A percentile compares a stretch with the other conserved stretches of the same genome.
Conservation (phyloP, 768 basidiomycete genomes). For the Boletellus sp. region DNA sequence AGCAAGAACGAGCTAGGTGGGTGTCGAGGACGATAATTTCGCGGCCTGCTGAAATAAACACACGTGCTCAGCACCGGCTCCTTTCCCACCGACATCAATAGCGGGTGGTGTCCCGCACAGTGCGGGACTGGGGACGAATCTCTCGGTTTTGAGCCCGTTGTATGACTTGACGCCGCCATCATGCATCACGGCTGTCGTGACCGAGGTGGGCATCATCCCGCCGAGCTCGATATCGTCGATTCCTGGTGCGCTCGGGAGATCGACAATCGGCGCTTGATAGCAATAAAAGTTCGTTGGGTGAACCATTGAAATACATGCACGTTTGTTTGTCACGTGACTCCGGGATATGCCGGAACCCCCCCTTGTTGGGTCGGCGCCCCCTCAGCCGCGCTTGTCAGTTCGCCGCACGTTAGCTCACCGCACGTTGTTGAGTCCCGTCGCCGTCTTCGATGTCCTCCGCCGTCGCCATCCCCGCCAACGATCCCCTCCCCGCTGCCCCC, state of each 20-base stretch:
- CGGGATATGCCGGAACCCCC: slow-evolving; percentile 15
- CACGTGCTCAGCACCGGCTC: slow-evolving; percentile 25
- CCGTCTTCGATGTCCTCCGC: slow-evolving; percentile 26
- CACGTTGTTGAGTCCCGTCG: slow-evolving; percentile 10
- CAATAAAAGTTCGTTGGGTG: neutral
- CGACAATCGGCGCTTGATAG: slow-evolving; percentile 21
- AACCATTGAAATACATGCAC: slow-evolving; percentile 10
- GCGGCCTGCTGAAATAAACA: slow-evolving; percentile 1
- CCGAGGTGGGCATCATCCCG: slow-evolving; percentile 94
- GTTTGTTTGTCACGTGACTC: slow-evolving; percentile 19
- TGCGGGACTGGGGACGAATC: slow-evolving; percentile 41
- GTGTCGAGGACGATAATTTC: slow-evolving; percentile 9
- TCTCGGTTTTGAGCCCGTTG: slow-evolving; percentile 80
- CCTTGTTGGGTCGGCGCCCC: slow-evolving; percentile 1
- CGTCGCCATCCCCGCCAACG: slow-evolving; percentile 5
- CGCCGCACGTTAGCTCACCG: neutral
- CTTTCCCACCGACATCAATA: slow-evolving; percentile 19
- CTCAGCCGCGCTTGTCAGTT: slow-evolving; percentile 5
- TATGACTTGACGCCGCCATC: slow-evolving; percentile 94
- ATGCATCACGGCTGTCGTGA: slow-evolving; percentile 93
- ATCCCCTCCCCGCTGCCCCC: slow-evolving; percentile 4
- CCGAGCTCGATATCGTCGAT: slow-evolving; percentile 87
- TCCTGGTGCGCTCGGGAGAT: slow-evolving; percentile 55
- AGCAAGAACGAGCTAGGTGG: slow-evolving; percentile 94
- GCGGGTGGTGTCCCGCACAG: neutral